phyloP scores from a whole-genome alignment of 345 rosid genomes.

The Durio zibethinus region DNA sequence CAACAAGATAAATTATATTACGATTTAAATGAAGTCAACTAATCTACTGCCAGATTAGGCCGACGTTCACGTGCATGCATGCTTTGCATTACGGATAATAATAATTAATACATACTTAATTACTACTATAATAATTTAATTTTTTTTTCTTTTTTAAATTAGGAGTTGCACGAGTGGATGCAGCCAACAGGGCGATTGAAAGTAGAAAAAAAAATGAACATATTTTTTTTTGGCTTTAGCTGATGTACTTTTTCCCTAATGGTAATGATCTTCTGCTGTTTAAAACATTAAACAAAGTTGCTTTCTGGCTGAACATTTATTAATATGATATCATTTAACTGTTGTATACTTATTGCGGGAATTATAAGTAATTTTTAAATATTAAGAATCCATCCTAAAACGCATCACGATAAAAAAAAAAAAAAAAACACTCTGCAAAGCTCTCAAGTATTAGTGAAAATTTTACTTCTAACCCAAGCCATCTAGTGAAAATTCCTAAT shows the following conservation, averaged over 20 bases:
- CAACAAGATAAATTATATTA: neutral
- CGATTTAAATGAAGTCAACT: constrained; percentile 34
- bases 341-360: too few relatives aligned
- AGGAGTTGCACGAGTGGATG: constrained; percentile 61
- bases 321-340: too few relatives aligned
- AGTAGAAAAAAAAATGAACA: neutral
- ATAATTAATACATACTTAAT: neutral
- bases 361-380: too few relatives aligned
- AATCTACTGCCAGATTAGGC: constrained; percentile 32
- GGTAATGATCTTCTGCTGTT: neutral
- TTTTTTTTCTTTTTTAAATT: neutral
- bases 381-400: too few relatives aligned
- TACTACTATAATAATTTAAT: constrained; percentile 14
- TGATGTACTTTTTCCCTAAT: neutral
- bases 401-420: too few relatives aligned
- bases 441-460: too few relatives aligned
- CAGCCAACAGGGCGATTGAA: neutral
- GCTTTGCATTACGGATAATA: constrained; percentile 12
- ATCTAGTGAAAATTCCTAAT: neutral
- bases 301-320: neutral
- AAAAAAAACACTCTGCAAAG: too few relatives aligned
- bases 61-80: constrained; percentile 56
- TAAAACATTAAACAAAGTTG: neutral
- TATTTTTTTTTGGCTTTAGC: constrained; percentile 1
- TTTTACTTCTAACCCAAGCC: neutral